Conservation (phyloP, 768 basidiomycete genomes). For the Cubamyces sp. region DNA sequence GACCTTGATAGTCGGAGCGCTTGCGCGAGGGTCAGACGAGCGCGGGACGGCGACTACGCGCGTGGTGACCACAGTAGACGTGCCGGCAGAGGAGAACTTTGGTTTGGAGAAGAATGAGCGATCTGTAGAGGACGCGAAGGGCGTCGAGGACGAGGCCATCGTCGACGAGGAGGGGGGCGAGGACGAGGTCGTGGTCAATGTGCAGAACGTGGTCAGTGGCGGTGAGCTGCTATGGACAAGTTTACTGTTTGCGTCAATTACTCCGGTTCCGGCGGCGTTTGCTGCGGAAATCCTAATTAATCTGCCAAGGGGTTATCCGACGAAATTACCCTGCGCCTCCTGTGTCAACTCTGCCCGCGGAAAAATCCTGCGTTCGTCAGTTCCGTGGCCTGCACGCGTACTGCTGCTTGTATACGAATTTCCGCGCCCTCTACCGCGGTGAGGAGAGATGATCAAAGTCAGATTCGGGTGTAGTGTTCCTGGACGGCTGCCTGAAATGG, state of each 20-base stretch:
- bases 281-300: background rate
- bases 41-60: conserved; percentile 34
- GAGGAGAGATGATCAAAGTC: too few relatives aligned
- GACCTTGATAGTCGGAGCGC: conserved; percentile 27
- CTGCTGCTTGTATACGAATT: too few relatives aligned
- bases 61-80: conserved; percentile 34
- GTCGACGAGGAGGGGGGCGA: conserved; percentile 19
- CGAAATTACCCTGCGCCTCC: background rate
- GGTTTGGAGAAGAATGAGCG: conserved; percentile 40
- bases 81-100: conserved; percentile 25
- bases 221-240: conserved; percentile 10
- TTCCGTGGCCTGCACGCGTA: too few relatives aligned
- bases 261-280: background rate
- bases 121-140: conserved; percentile 27
- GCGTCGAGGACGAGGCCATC: conserved; percentile 22
- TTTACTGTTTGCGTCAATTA: conserved; percentile 2
- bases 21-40: conserved; percentile 18
- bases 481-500: conserved; percentile 5
- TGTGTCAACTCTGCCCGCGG: background rate
- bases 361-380: too few relatives aligned
- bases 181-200: conserved; percentile 5
- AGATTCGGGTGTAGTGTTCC: conserved; percentile 1
- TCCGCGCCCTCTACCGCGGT: too few relatives aligned
- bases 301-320: background rate
- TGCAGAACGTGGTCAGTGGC: conserved; percentile 16